Conservation (phyloP, 2,329 filamentous ascomycete genomes). For the Colletotrichum sp. region DNA sequence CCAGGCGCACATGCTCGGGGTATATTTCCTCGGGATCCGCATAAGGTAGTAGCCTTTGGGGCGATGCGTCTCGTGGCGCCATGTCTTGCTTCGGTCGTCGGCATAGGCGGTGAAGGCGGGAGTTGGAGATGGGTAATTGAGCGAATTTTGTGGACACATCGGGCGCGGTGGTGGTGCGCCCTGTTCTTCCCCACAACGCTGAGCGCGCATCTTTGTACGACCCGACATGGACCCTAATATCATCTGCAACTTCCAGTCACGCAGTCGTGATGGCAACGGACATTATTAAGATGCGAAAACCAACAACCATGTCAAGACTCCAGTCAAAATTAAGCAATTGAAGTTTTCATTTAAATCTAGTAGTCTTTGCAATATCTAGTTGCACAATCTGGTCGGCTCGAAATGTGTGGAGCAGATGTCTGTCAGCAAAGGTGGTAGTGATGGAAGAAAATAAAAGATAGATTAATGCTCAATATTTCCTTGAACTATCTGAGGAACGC, state of each 20-base stretch:
- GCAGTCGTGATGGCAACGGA: neutral
- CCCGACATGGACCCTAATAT: too few species aligned
- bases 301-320: too few species aligned
- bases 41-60: neutral
- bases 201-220: neutral
- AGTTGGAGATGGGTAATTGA: neutral
- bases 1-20: conserved; percentile 5
- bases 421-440: neutral
- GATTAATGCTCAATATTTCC: neutral
- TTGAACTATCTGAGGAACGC: fast-evolving
- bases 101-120: neutral
- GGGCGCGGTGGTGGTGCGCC: neutral
- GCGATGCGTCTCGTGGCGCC: neutral
- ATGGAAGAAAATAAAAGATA: neutral
- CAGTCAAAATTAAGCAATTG: neutral
- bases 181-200: neutral
- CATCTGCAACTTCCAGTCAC: neutral
- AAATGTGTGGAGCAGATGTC: neutral
- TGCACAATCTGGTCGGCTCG: neutral
- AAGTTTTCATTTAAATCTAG: neutral
- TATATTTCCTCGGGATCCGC: conserved; percentile 14
- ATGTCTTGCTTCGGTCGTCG: neutral
- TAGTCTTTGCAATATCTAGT: neutral
- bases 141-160: neutral
- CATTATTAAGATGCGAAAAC: neutral